These are phyloP conservation scores for Gynochthodes officinalis DNA, from an alignment of 257 asterid species.

Conservation along the genomic window DNA sequence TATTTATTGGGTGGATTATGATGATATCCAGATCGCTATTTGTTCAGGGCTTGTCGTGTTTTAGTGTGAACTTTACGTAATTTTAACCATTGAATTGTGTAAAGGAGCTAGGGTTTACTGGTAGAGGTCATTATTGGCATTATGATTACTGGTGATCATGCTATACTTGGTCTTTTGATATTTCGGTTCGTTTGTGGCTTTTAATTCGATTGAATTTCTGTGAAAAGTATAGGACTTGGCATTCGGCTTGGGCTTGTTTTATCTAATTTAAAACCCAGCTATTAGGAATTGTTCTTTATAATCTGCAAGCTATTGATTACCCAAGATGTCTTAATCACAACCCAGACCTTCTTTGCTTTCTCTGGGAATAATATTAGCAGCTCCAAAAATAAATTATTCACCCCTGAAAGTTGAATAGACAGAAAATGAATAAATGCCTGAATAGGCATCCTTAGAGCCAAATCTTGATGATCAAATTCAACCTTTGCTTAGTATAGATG, in stretches of 20 bases:
- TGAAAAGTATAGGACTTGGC: background rate
- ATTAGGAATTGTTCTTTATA: too few species aligned
- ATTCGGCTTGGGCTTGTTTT: too few species aligned
- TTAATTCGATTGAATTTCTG: background rate
- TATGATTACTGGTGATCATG: background rate
- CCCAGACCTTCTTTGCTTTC: background rate
- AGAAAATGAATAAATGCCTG: background rate
- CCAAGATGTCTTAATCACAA: background rate
- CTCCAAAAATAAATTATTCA: background rate
- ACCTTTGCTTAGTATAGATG: background rate
- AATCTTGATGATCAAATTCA: background rate
- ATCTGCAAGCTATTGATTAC: background rate
- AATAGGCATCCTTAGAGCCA: background rate
- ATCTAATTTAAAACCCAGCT: background rate
- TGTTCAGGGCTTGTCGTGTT: background rate
- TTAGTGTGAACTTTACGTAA: background rate
- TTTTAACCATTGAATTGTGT: background rate
- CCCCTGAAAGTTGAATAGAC: background rate
- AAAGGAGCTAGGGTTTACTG: conserved; percentile 3
- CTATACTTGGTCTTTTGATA: background rate
- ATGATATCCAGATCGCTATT: too few species aligned
- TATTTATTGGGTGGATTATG: background rate
- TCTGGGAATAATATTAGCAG: background rate
- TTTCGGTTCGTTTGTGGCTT: background rate
- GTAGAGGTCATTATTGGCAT: background rate